These are phyloP conservation scores for Larix sibirica DNA, from an alignment of 83 land plant species.

Conservation along the genomic window DNA sequence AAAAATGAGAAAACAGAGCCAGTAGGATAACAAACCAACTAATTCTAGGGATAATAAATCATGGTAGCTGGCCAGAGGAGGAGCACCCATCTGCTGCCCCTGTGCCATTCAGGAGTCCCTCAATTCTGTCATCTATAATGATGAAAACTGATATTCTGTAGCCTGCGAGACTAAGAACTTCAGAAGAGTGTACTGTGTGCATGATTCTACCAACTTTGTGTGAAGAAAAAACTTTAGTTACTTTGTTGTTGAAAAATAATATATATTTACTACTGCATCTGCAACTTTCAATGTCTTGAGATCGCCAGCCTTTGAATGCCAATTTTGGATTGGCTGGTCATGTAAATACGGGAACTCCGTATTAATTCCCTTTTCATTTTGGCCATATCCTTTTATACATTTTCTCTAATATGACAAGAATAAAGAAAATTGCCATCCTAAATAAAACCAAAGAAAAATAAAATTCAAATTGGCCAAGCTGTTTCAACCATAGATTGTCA, in stretches of 20 bases:
- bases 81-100: too few species aligned
- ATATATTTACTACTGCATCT: not conserved
- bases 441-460: not conserved
- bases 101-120: too few species aligned
- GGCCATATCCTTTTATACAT: not conserved
- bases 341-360: not conserved
- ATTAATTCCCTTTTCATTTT: not conserved
- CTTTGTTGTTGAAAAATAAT: conserved; percentile 11
- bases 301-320: not conserved
- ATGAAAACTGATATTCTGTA: too few species aligned
- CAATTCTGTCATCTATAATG: too few species aligned
- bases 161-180: too few species aligned
- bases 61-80: too few species aligned
- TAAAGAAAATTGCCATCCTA: not conserved
- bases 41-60: too few species aligned
- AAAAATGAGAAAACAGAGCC: too few species aligned
- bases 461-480: not conserved
- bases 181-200: too few species aligned
- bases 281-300: not conserved
- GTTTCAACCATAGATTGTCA: too few species aligned
- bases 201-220: too few species aligned
- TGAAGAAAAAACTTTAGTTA: not conserved
- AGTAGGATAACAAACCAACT: too few species aligned
- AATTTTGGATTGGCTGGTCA: not conserved
- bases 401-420: not conserved